Evolutionary conservation across 2,329 filamentous ascomycete genomes (phyloP), one percentile per base, ranked within the genome.

Genomic region (Alternaria tenuissima): DNA sequence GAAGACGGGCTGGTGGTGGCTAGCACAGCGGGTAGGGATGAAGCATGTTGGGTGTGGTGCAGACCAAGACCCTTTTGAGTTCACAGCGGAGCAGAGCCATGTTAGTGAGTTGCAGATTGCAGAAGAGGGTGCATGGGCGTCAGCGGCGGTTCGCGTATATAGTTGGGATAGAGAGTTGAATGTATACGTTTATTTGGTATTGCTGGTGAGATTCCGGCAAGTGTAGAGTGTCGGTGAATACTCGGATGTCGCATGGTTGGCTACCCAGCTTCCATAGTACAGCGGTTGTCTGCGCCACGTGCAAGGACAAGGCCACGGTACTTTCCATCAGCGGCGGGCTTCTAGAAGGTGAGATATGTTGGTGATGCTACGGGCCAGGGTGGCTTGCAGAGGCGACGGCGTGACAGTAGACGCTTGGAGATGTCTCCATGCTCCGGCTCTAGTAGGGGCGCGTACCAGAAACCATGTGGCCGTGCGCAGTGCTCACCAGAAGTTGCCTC

Each of bases 391-490:
- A 34, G 28, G 4, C 57, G 57, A 32, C 55, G 48, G 20, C 48
- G 47, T 56, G 48, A 52, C 28, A 52, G 55, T n/a, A 42, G 54
- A 52, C 39, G 46, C 38, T 22, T 49, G 30, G 32, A 49, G 46
- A 16, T 16, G 46, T 48, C 55, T 44, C 39, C 28, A 51, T 51
- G 44, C 44, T 48, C 56, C 56, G 56, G 56, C 56, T 59, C 56
- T 49, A 55, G 56, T 47, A 54, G 42, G 49, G 51, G 55, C 41
- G 51, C 34, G 49, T 53, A 46, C 56, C 56, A 59, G 52, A 20
- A 59, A 56, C 57, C 42, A 48, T 57, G 57, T 60, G 57, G 57
- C 57, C 57, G 57, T 60, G 57, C 57, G 51, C 43, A n/a, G 12
- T 34, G n/a, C 26, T 26, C 24, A 28, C 34, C 22, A 36, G 22